Percentiles rank a stretch among this genome's conserved stretches.
Evolutionary conservation across 768 basidiomycete species (phyloP).

Genomic region (Boletus subparvulus): DNA sequence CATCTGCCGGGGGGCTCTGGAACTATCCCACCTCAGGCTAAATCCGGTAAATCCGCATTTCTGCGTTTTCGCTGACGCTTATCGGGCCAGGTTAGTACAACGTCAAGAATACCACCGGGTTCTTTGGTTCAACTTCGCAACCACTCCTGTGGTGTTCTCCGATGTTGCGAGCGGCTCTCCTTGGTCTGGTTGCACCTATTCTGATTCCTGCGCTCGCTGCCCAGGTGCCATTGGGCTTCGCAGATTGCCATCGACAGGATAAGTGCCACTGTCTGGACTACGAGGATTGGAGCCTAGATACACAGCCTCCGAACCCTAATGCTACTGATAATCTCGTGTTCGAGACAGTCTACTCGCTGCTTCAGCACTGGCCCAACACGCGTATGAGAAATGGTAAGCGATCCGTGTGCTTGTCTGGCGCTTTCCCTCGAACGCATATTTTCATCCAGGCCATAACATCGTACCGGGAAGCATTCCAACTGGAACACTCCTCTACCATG

Average conservation of each 20-base stretch:
- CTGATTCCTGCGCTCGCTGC: background rate
- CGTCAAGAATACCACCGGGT: too few relatives aligned
- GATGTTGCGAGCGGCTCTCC: conserved; percentile 1
- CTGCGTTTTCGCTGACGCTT: too few relatives aligned
- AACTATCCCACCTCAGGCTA: too few relatives aligned
- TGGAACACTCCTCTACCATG: conserved; percentile 41
- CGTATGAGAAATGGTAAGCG: conserved; percentile 44
- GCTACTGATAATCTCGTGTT: conserved; percentile 28
- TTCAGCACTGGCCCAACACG: conserved; percentile 48
- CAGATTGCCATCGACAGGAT: background rate
- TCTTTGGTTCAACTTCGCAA: background rate
- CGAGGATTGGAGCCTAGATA: conserved; percentile 25
- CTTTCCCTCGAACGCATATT: conserved; percentile 13
- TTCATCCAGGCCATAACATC: conserved; percentile 17
- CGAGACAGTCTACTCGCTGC: conserved; percentile 27
- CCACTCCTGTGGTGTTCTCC: background rate
- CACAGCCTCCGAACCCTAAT: conserved; percentile 20
- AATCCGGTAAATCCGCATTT: too few relatives aligned
- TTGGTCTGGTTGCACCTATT: background rate
- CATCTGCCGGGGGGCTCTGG: too few relatives aligned
- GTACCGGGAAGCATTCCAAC: conserved; percentile 35
- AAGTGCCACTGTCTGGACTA: background rate
- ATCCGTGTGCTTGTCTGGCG: conserved; percentile 4
- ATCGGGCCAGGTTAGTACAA: too few relatives aligned
- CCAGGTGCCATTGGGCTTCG: conserved; percentile 10